Evolutionary conservation across 2,329 filamentous ascomycete species (phyloP).

Genomic region (Diplodia corticola): DNA sequence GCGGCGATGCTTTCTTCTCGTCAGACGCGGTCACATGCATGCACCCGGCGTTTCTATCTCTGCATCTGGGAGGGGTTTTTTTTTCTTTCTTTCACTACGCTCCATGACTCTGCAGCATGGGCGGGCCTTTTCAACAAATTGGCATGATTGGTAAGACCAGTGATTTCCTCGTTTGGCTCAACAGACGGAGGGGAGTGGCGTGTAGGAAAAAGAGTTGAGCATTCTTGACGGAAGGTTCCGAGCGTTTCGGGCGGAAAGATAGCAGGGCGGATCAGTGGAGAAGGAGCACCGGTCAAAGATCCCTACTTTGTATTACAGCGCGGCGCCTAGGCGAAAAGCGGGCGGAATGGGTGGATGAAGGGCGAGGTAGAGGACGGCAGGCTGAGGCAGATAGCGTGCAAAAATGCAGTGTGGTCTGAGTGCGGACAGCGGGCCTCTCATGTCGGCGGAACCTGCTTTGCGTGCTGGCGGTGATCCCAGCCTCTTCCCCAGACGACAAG

Average conservation of each 20-base stretch:
- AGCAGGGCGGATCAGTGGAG: neutral
- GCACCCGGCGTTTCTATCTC: constrained; percentile 15
- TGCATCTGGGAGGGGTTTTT: neutral
- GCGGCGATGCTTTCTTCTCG: neutral
- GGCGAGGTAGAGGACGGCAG: neutral
- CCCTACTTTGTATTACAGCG: constrained; percentile 21
- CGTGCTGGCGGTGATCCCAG: neutral
- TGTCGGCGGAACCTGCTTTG: neutral
- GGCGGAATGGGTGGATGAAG: constrained; percentile 3
- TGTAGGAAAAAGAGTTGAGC: constrained; percentile 4
- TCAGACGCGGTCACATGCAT: constrained; percentile 3
- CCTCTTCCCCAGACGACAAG: constrained; percentile 16
- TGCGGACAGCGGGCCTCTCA: neutral
- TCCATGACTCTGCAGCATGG: neutral
- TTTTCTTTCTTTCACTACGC: neutral
- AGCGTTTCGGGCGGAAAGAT: neutral
- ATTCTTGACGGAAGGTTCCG: neutral
- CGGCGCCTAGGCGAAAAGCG: constrained; percentile 21
- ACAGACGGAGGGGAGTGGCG: neutral
- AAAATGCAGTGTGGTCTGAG: constrained; percentile 9
- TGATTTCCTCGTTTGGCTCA: constrained; percentile 1
- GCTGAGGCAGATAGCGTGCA: constrained; percentile 1
- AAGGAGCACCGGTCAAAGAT: constrained; percentile 11
- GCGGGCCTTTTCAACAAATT: constrained; percentile 2
- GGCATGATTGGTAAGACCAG: constrained; percentile 15